These are phyloP conservation scores for Ambrosia hybrid DNA, from an alignment of 140 eudicot species.

Conservation along the genomic window DNA sequence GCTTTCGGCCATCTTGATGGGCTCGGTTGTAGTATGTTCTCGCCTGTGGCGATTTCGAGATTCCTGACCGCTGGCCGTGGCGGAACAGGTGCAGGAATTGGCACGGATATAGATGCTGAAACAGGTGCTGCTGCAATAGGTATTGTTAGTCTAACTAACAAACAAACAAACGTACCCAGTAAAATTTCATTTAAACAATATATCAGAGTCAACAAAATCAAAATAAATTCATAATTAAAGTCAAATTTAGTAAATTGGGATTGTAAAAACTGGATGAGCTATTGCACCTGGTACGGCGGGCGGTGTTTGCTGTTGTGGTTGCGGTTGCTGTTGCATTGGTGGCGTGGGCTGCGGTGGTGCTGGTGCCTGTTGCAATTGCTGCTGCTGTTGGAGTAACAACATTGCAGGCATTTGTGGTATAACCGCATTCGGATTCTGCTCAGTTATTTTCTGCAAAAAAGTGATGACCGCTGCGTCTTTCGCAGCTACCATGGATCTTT, in stretches of 20 bases:
- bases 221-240: background rate
- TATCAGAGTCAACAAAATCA: background rate
- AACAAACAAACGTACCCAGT: too few species aligned
- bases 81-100: background rate
- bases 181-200: too few species aligned
- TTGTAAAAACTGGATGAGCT: background rate
- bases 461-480: slow-evolving; percentile 74
- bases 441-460: slow-evolving; percentile 63
- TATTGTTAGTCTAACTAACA: too few species aligned
- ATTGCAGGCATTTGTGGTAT: slow-evolving; percentile 36
- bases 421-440: slow-evolving; percentile 35
- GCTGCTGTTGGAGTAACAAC: slow-evolving; percentile 32
- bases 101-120: background rate
- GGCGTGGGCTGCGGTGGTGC: slow-evolving; percentile 17
- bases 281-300: background rate
- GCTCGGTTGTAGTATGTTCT: slow-evolving; percentile 36
- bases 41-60: slow-evolving; percentile 34
- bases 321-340: slow-evolving; percentile 15
- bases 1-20: slow-evolving; percentile 95
- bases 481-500: slow-evolving; percentile 76
- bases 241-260: background rate
- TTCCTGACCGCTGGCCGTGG: slow-evolving; percentile 4
- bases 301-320: background rate
- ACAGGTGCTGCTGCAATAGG: slow-evolving; percentile 10
- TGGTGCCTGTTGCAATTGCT: background rate